phyloP scores from a whole-genome alignment of 257 asterid species.

The Ehretia macrophylla region DNA sequence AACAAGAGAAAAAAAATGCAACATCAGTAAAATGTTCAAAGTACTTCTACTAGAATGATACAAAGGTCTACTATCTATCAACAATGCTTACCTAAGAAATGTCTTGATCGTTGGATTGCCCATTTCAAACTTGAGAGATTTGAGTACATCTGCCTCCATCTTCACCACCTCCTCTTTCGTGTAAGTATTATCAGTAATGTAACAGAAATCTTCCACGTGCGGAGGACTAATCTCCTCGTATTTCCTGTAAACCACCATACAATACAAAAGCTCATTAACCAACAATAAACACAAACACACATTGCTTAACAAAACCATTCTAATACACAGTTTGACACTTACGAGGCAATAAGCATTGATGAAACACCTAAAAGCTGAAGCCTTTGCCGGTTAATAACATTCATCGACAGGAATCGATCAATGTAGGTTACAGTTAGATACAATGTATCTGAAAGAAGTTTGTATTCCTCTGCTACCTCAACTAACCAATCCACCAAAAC shows the following conservation, averaged over 20 bases:
- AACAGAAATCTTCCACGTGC: constrained; percentile 67
- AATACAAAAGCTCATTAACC: constrained; percentile 9
- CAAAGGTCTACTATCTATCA: no score
- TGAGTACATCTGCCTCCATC: constrained; percentile 89
- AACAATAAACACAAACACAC: not conserved
- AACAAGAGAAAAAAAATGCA: constrained; percentile 3
- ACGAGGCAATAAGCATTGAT: constrained; percentile 97
- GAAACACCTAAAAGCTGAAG: constrained; percentile 97
- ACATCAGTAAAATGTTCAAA: constrained; percentile 14
- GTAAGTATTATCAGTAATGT: constrained; percentile 75
- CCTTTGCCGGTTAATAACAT: constrained; percentile 42
- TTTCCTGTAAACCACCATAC: constrained; percentile 39
- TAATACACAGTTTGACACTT: constrained; percentile 23
- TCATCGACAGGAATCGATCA: constrained; percentile 61
- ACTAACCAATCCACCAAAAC: constrained; percentile 89
- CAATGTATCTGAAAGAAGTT: constrained; percentile 74
- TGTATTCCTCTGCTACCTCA: constrained; percentile 87
- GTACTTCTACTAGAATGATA: no score
- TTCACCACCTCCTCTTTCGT: constrained; percentile 59
- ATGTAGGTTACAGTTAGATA: constrained; percentile 62
- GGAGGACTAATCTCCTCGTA: constrained; percentile 90
- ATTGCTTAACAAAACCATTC: not conserved
- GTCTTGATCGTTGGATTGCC: constrained; percentile 75
- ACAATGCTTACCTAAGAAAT: constrained; percentile 57
- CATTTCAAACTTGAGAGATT: constrained; percentile 73